Conservation (phyloP, 1,139 yeast species). For the Hansenula sp. region DNA sequence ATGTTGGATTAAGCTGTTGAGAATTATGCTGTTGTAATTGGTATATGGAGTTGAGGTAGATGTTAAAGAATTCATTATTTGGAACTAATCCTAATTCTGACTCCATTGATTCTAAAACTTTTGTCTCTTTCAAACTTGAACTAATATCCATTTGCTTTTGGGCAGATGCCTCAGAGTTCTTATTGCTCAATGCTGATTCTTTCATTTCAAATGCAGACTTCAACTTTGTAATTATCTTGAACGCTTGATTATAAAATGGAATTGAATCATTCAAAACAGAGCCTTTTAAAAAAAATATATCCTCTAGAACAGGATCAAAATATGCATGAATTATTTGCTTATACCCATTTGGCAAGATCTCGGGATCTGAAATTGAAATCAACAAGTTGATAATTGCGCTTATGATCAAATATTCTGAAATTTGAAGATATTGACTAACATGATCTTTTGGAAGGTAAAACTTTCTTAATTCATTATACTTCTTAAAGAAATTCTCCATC, state of each 20-base stretch:
- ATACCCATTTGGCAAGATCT: constrained; percentile 10
- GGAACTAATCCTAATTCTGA: constrained; percentile 16
- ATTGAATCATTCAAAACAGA: constrained; percentile 11
- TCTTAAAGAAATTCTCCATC: constrained; percentile 15
- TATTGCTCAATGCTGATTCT: no score
- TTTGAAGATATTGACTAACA: constrained; percentile 9
- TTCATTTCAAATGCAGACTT: not conserved
- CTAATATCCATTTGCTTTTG: not conserved
- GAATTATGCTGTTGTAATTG: not conserved
- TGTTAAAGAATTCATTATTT: constrained; percentile 17
- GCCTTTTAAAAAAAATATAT: constrained; percentile 8
- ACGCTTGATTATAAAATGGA: constrained; percentile 14
- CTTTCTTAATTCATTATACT: constrained; percentile 12
- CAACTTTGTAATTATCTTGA: constrained; percentile 7
- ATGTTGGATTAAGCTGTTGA: no score
- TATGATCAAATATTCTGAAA: constrained; percentile 11
- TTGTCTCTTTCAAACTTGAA: constrained; percentile 8
- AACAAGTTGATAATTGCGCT: constrained; percentile 10
- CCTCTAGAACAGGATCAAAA: constrained; percentile 8
- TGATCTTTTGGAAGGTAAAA: constrained; percentile 14
- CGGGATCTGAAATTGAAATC: constrained; percentile 10
- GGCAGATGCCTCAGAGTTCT: not conserved
- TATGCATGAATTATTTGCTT: constrained; percentile 9
- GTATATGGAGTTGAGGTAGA: not conserved
- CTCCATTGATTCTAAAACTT: constrained; percentile 13